These are phyloP conservation scores for Passalora sequoiae DNA, from an alignment of 2,329 filamentous ascomycete species.

Conservation along the genomic window DNA sequence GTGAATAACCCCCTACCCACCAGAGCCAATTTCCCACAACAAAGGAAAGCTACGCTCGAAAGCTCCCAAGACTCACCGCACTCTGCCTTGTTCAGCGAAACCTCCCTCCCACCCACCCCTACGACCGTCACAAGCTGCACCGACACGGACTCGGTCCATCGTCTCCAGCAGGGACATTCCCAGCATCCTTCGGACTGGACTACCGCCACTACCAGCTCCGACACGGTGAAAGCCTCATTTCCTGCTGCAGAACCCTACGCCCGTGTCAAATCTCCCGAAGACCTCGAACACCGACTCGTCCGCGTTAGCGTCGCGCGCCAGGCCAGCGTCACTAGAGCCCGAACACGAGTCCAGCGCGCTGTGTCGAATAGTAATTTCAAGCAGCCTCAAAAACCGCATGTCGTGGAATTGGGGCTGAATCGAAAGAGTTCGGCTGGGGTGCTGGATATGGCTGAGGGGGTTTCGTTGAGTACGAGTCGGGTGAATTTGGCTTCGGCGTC, in stretches of 20 bases:
- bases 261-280: conserved; percentile 22
- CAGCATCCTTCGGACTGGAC: too few species aligned
- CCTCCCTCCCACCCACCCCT: conserved; percentile 29
- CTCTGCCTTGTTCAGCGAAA: conserved; percentile 25
- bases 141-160: conserved; percentile 19
- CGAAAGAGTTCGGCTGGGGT: conserved; percentile 32
- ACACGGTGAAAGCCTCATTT: too few species aligned
- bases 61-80: conserved; percentile 20
- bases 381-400: conserved; percentile 28
- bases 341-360: conserved; percentile 23
- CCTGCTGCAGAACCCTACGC: too few species aligned
- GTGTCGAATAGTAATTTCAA: conserved; percentile 21
- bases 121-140: conserved; percentile 24
- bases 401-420: conserved; percentile 31
- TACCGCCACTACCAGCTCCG: too few species aligned
- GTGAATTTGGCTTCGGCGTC: too few species aligned
- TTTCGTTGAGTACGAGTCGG: neutral
- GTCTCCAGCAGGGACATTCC: too few species aligned
- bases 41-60: conserved; percentile 12
- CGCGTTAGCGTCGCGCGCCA: conserved; percentile 30
- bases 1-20: conserved; percentile 15
- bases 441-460: conserved; percentile 21
- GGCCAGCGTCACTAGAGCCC: conserved; percentile 26
- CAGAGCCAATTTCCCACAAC: conserved; percentile 16
- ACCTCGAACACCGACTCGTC: conserved; percentile 28